Conservation (phyloP, 768 basidiomycete species). For the Neoboletus subvelutipes region DNA sequence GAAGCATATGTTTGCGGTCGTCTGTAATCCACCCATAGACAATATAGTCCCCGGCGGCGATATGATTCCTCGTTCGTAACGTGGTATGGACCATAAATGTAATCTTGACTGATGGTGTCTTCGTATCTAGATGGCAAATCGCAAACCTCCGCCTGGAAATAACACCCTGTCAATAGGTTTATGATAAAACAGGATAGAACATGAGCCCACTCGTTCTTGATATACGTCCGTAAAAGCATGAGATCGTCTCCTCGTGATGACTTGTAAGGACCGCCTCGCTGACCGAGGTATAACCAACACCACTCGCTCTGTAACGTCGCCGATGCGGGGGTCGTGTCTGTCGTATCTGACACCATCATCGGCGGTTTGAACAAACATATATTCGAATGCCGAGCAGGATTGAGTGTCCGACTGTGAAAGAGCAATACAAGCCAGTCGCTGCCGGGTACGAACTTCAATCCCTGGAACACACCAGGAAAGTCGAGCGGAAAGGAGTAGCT, state of each 20-base stretch:
- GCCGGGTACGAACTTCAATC: conserved; percentile 31
- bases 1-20: conserved; percentile 29
- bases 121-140: conserved; percentile 28
- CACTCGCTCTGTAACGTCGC: conserved; percentile 31
- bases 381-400: conserved; percentile 31
- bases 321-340: conserved; percentile 7
- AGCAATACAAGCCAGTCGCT: conserved; percentile 31
- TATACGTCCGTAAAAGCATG: conserved; percentile 27
- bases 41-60: conserved; percentile 25
- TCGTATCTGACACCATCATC: background rate
- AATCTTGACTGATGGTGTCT: conserved; percentile 26
- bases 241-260: conserved; percentile 32
- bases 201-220: conserved; percentile 25
- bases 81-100: conserved; percentile 26
- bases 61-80: conserved; percentile 25
- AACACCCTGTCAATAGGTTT: background rate
- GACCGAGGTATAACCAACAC: conserved; percentile 28
- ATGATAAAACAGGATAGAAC: background rate
- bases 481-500: conserved; percentile 30
- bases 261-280: conserved; percentile 29
- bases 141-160: conserved; percentile 23
- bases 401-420: conserved; percentile 32
- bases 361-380: conserved; percentile 29
- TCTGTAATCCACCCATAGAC: conserved; percentile 32
- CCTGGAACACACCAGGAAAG: conserved; percentile 32